phyloP scores from a whole-genome alignment of 345 rosid species.

The Clausena lansium region DNA sequence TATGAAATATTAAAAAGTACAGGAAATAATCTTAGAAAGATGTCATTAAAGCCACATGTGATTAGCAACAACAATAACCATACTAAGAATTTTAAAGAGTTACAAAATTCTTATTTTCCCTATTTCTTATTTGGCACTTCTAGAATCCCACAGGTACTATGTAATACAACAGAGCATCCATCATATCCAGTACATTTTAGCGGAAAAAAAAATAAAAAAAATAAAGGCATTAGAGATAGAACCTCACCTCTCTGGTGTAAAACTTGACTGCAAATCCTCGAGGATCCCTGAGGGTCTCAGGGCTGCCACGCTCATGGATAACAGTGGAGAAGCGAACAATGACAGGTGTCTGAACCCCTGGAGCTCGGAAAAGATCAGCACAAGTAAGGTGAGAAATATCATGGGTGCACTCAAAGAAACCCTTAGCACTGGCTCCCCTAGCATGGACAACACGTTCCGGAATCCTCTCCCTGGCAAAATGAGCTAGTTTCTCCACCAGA shows the following conservation, averaged over 20 bases:
- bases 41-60: neutral
- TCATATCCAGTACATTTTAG: neutral
- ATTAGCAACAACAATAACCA: neutral
- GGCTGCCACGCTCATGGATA: conserved; percentile 97
- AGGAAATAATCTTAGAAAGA: neutral
- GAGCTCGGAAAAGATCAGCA: conserved; percentile 94
- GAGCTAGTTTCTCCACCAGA: conserved; percentile 87
- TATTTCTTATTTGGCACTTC: neutral
- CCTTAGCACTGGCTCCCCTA: conserved; percentile 97
- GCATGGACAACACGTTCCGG: conserved; percentile 99
- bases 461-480: conserved; percentile 86
- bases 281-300: conserved; percentile 92
- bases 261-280: conserved; percentile 98
- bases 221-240: neutral
- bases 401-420: conserved; percentile 96
- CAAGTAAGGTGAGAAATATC: conserved; percentile 73
- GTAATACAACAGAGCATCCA: neutral
- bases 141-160: too few relatives aligned
- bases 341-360: conserved; percentile 92
- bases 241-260: conserved; percentile 89
- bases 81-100: neutral
- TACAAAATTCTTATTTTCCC: neutral
- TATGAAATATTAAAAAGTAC: neutral
- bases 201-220: neutral
- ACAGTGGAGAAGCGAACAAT: conserved; percentile 98